Base-by-base conservation (phyloP, 1,139 yeast species). In the Yamadazyma trypodendri region DNA sequence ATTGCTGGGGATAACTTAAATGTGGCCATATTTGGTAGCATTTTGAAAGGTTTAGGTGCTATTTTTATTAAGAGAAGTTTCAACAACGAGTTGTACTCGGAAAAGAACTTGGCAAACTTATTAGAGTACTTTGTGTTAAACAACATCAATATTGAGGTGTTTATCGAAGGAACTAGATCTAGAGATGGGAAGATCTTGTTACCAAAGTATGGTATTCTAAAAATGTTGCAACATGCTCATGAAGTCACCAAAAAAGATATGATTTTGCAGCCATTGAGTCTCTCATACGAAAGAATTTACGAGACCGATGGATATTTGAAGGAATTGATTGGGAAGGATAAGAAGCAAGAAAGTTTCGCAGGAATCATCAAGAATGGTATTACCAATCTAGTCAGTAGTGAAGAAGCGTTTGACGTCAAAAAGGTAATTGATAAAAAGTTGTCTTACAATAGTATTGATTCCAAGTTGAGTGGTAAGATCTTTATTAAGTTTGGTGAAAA, bases 1-100 rank as follows among this genome's bases (percentile, higher is more conserved):
- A 77, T 81, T 37, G 86, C 87, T 1, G 87, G 87, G 6, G 85
- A 81, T 40, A 81, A 81, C 55, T 70, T 81, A 53, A 80, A 81
- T 51, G 80, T 81, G 37, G 79, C 84, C 1, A 61, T 80, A 10
- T 68, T 81, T 38, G 84, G 85, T 2, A 61, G 63, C 3, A 56
- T 68, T 34, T 55, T 72, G 46, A 66, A 68, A 42, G 59, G 60
- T 28, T 58, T 72, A 46, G 78, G 78, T 3, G 77, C 75, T 13
- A 64, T 72, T 24, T 72, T 68, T 55, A 72, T 72, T 44, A 70
- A 71, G 36, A 55, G 76, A 38, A 59, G 71, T 9, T 71, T 71
- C 49, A 68, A 66, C 48, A 66, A 68, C 46, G 80, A 78, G 47
- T 71, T 75, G 38, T 77, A 77, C 50, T 71, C 84, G 21, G 84